These are phyloP conservation scores for Podila clonocystis DNA, from an alignment of 192 early-diverging fungal species.

Conservation along the genomic window DNA sequence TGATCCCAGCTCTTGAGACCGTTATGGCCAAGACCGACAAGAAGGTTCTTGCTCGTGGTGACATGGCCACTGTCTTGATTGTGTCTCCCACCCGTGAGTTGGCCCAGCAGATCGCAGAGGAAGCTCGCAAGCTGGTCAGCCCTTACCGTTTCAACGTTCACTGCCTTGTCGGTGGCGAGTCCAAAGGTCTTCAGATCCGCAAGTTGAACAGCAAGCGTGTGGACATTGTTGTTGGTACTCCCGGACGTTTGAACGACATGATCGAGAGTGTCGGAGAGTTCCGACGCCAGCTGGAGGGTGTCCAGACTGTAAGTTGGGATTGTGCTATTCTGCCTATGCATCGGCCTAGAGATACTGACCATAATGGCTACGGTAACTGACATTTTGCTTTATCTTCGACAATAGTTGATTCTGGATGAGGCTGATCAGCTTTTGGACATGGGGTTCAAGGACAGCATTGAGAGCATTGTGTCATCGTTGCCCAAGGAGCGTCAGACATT, in stretches of 20 bases:
- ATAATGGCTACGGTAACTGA: no score
- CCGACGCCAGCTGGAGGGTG: constrained; percentile 51
- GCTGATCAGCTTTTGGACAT: constrained; percentile 95
- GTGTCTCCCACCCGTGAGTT: constrained; percentile 94
- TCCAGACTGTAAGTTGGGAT: constrained; percentile 58
- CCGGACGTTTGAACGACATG: constrained; percentile 90
- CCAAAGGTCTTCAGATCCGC: constrained; percentile 61
- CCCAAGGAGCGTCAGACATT: constrained; percentile 85
- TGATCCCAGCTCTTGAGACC: constrained; percentile 88
- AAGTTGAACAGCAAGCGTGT: constrained; percentile 58
- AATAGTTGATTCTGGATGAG: constrained; percentile 89
- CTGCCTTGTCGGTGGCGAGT: constrained; percentile 83
- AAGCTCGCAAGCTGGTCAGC: constrained; percentile 72
- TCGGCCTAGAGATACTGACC: no score
- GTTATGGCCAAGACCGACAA: constrained; percentile 59
- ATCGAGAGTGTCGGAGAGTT: constrained; percentile 65
- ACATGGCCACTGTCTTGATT: constrained; percentile 73
- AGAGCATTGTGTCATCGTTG: constrained; percentile 68
- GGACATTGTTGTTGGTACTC: constrained; percentile 96
- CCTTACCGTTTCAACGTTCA: constrained; percentile 72
- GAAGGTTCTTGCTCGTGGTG: constrained; percentile 51
- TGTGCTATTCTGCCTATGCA: no score
- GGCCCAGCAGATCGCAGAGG: constrained; percentile 84
- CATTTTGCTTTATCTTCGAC: background rate
- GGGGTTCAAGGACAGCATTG: constrained; percentile 91